Base-by-base conservation (phyloP, 352 stramenopile genomes). In the Globisporangium recalcitrans region DNA sequence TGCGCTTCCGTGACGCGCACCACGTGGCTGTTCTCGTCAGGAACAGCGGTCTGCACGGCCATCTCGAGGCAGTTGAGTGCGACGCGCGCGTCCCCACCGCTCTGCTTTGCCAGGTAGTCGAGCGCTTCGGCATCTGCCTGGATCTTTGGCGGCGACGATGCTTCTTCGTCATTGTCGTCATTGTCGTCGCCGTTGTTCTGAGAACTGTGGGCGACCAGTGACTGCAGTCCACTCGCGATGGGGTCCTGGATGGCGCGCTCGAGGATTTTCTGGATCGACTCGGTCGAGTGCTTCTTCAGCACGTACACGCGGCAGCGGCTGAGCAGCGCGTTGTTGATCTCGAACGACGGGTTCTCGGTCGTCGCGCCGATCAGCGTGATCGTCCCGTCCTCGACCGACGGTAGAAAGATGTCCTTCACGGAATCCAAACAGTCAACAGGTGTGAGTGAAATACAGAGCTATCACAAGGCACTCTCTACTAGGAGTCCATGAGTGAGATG, bases 301-400 rank as follows among this genome's bases (percentile, higher is more conserved):
- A 78, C 82, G 67, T 91, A 93, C 36, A 95, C 85, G 14, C 79
- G 78, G 31, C 82, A 93, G 27, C 85, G 83, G 62, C 81, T 91
- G 11, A 95, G 67, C 34, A 95, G 58, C 13, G 85, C 86, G 56
- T 90, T 90, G 70, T 93, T 95, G 61, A 96, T 81, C 61, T 92
- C 83, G 48, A 96, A 96, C 55, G 84, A 95, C 24, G 88, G 86
- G 58, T 95, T 96, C 62, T 96, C 88, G 0, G 88, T 96, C 34
- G 88, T 96, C 26, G 88, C 88, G n/a, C 88, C 88, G 63, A 96
- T 91, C 26, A 96, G 55, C 26, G 87, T 93, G 64, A 95, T 89
- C 9, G 78, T 91, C 1, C 88, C 88, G 31, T 90, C 82, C 67
- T 96, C 86, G 11, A 96, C 81, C 1, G 70, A 66, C 13, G 85